Conservation (phyloP, 495 filamentous ascomycete species). For the Penicillium angulare region DNA sequence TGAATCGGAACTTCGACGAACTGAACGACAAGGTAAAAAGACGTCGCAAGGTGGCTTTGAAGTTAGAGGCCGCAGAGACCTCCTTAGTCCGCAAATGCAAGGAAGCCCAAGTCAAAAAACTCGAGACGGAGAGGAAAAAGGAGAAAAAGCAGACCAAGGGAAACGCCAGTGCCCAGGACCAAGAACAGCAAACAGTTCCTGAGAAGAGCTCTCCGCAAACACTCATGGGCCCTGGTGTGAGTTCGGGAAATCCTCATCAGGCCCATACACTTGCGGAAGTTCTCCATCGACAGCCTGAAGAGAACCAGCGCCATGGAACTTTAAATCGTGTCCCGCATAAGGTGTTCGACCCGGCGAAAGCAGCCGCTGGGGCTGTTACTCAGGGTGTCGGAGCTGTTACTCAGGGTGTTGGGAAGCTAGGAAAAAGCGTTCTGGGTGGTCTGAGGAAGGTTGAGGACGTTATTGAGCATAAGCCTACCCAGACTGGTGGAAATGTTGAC, state of each 20-base stretch:
- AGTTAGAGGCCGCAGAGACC: slow-evolving; percentile 81
- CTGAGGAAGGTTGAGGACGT: slow-evolving; percentile 45
- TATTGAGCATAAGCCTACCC: slow-evolving; percentile 43
- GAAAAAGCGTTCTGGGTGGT: slow-evolving; percentile 53
- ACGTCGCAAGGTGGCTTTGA: slow-evolving; percentile 66
- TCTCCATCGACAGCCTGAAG: slow-evolving; percentile 37
- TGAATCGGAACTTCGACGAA: slow-evolving; percentile 87
- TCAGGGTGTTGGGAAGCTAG: slow-evolving; percentile 60
- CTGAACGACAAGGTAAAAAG: slow-evolving; percentile 82
- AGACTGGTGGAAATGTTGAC: slow-evolving; percentile 53
- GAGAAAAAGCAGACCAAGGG: slow-evolving; percentile 55
- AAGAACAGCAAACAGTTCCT: slow-evolving; percentile 32
- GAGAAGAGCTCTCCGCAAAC: slow-evolving; percentile 59
- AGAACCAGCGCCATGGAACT: slow-evolving; percentile 22
- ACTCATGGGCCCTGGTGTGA: slow-evolving; percentile 69
- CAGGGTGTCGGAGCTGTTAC: slow-evolving; percentile 66
- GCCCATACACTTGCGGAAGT: slow-evolving; percentile 69
- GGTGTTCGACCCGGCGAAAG: slow-evolving; percentile 41
- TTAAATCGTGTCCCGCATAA: slow-evolving; percentile 19
- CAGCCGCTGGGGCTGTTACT: slow-evolving; percentile 49
- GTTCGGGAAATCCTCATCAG: slow-evolving; percentile 77
- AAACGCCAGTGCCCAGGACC: slow-evolving; percentile 51
- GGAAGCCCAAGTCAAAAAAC: slow-evolving; percentile 67
- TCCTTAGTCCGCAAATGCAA: slow-evolving; percentile 76
- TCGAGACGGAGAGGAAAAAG: slow-evolving; percentile 63